These are phyloP conservation scores for Inga oerstediana DNA, from an alignment of 306 rosid genomes.

Conservation along the genomic window DNA sequence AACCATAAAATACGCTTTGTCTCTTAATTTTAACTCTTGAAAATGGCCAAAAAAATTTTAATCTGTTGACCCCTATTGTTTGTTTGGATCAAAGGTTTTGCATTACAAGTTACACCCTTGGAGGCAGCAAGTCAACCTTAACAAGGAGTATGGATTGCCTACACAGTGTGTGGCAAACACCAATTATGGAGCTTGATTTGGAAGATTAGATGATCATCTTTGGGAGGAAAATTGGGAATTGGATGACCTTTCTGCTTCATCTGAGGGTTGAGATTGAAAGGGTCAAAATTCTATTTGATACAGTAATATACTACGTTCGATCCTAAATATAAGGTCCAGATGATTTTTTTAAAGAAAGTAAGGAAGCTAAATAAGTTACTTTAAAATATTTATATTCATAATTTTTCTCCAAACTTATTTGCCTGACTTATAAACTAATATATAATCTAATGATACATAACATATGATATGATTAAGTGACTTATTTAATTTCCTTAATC, in stretches of 20 bases:
- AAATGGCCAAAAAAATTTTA: background rate
- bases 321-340: accelerated
- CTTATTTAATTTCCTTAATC: too few species aligned
- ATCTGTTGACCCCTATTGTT: background rate
- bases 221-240: background rate
- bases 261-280: background rate
- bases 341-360: too few species aligned
- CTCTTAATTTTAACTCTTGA: background rate
- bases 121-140: constrained; percentile 44
- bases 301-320: background rate
- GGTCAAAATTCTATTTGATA: constrained; percentile 4
- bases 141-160: constrained; percentile 58
- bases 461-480: too few species aligned
- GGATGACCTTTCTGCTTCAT: constrained; percentile 4
- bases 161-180: constrained; percentile 45
- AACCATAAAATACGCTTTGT: background rate
- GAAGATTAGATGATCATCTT: constrained; percentile 11
- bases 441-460: too few species aligned
- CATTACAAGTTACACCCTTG: constrained; percentile 71
- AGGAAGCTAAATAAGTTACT: too few species aligned
- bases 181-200: constrained; percentile 29
- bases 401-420: too few species aligned
- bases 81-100: constrained; percentile 42
- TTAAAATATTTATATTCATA: too few species aligned
- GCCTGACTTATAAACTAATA: too few species aligned